These are phyloP conservation scores for Testicularia cyperi DNA, from an alignment of 1,284 basidiomycete species.

Conservation along the genomic window DNA sequence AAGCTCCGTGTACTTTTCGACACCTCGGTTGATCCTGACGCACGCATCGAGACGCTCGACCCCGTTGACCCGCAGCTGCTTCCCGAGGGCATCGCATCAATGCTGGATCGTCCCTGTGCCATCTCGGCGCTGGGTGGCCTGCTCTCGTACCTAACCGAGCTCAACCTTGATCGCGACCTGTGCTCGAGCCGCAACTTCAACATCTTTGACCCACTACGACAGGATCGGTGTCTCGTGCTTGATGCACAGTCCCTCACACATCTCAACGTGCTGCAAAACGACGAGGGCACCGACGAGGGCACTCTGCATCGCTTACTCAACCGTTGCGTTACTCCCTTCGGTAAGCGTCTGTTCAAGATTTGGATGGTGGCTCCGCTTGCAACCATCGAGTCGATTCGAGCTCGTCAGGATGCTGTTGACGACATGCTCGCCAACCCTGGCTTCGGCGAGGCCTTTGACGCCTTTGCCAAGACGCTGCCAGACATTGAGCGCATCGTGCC, in stretches of 20 bases:
- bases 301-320: constrained; percentile 57
- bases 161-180: constrained; percentile 56
- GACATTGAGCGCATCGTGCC: constrained; percentile 58
- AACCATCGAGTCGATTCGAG: constrained; percentile 42
- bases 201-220: constrained; percentile 48
- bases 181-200: constrained; percentile 57
- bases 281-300: constrained; percentile 55
- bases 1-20: constrained; percentile 52
- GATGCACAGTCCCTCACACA: constrained; percentile 58
- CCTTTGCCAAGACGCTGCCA: constrained; percentile 48
- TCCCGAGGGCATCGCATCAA: constrained; percentile 45
- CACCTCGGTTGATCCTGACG: constrained; percentile 20
- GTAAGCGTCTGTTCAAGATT: constrained; percentile 57
- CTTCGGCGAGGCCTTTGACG: constrained; percentile 49
- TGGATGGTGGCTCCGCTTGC: constrained; percentile 57
- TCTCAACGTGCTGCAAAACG: constrained; percentile 57
- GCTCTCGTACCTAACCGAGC: constrained; percentile 55
- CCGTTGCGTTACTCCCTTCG: constrained; percentile 57
- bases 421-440: constrained; percentile 40
- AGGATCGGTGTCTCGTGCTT: constrained; percentile 48
- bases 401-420: constrained; percentile 56
- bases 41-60: constrained; percentile 27
- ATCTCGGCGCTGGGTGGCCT: constrained; percentile 55
- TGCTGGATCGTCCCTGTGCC: constrained; percentile 42
- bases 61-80: constrained; percentile 29